Percentiles rank a stretch among this genome's conserved stretches.
These are phyloP conservation scores for Delphinella strobiligena DNA, from an alignment of 2,329 filamentous ascomycete species.

Conservation along the genomic window DNA sequence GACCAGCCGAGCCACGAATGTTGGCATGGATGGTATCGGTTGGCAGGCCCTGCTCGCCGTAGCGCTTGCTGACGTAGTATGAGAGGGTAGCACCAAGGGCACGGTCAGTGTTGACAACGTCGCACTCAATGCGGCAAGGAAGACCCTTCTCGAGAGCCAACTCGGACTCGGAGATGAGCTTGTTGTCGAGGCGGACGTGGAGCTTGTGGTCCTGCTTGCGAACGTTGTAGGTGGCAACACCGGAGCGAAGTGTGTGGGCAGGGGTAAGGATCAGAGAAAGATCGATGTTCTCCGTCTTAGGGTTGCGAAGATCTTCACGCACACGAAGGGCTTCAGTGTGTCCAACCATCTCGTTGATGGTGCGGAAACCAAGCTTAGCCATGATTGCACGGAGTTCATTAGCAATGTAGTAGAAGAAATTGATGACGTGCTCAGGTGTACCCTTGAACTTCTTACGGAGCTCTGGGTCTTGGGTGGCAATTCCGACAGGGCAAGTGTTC, in stretches of 20 bases:
- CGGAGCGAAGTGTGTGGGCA: slow-evolving; percentile 87
- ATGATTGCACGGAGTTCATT: slow-evolving; percentile 96
- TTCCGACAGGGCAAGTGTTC: slow-evolving; percentile 85
- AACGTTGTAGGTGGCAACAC: slow-evolving; percentile 93
- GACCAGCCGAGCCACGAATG: slow-evolving; percentile 89
- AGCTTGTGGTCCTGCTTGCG: slow-evolving; percentile 95
- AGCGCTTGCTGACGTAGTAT: slow-evolving; percentile 89
- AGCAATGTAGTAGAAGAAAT: slow-evolving; percentile 96
- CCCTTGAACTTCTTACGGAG: slow-evolving; percentile 87
- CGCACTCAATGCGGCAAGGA: slow-evolving; percentile 85
- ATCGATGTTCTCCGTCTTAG: slow-evolving; percentile 88
- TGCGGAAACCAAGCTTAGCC: slow-evolving; percentile 88
- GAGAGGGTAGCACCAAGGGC: slow-evolving; percentile 87
- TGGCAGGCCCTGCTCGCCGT: slow-evolving; percentile 77
- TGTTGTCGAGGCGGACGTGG: slow-evolving; percentile 88
- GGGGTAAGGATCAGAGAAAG: slow-evolving; percentile 86
- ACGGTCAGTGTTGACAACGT: slow-evolving; percentile 93
- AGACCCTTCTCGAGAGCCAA: slow-evolving; percentile 88
- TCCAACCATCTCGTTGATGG: slow-evolving; percentile 95
- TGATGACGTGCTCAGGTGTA: slow-evolving; percentile 91
- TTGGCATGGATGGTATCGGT: slow-evolving; percentile 93
- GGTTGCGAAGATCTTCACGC: slow-evolving; percentile 74
- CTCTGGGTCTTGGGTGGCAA: slow-evolving; percentile 91
- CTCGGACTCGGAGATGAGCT: slow-evolving; percentile 91
- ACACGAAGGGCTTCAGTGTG: slow-evolving; percentile 78